These are phyloP conservation scores for Achaetomium macrosporum DNA, from an alignment of 2,329 filamentous ascomycete species.

Conservation along the genomic window DNA sequence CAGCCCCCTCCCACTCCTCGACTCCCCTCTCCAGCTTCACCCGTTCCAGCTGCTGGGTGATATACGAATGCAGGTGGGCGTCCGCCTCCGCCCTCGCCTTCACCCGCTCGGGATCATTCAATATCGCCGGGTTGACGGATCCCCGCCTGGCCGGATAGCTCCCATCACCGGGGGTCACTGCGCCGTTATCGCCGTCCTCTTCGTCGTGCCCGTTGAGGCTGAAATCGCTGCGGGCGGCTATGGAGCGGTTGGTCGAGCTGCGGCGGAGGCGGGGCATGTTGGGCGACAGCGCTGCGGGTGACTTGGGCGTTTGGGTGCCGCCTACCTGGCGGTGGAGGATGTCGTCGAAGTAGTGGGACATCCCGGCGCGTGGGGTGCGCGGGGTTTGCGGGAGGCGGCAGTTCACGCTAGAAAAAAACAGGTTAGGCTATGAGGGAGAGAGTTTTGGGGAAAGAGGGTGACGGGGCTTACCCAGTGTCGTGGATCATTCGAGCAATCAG, in stretches of 20 bases:
- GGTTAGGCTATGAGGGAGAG: conserved; percentile 35
- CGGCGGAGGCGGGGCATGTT: conserved; percentile 53
- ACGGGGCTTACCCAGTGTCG: conserved; percentile 76
- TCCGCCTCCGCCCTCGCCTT: conserved; percentile 52
- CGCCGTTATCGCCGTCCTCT: conserved; percentile 28
- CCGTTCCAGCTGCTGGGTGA: conserved; percentile 71
- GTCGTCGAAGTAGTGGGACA: conserved; percentile 94
- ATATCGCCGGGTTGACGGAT: conserved; percentile 21
- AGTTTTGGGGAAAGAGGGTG: background rate
- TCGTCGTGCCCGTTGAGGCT: conserved; percentile 36
- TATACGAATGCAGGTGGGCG: conserved; percentile 71
- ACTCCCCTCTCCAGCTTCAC: conserved; percentile 54
- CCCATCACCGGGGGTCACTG: conserved; percentile 5
- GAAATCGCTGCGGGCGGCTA: conserved; percentile 79
- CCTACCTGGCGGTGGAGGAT: conserved; percentile 58
- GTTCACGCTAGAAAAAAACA: conserved; percentile 54
- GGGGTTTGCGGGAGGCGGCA: conserved; percentile 92
- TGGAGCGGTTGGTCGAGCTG: conserved; percentile 76
- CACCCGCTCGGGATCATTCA: conserved; percentile 44
- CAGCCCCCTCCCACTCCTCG: conserved; percentile 34
- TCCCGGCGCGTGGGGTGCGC: conserved; percentile 74
- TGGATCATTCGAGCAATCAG: conserved; percentile 96
- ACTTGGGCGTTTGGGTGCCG: conserved; percentile 34
- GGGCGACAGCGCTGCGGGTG: conserved; percentile 33
- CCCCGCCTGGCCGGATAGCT: conserved; percentile 26